Base-by-base conservation (phyloP, 2,329 filamentous ascomycete species). In the Fusarium staphyleae region DNA sequence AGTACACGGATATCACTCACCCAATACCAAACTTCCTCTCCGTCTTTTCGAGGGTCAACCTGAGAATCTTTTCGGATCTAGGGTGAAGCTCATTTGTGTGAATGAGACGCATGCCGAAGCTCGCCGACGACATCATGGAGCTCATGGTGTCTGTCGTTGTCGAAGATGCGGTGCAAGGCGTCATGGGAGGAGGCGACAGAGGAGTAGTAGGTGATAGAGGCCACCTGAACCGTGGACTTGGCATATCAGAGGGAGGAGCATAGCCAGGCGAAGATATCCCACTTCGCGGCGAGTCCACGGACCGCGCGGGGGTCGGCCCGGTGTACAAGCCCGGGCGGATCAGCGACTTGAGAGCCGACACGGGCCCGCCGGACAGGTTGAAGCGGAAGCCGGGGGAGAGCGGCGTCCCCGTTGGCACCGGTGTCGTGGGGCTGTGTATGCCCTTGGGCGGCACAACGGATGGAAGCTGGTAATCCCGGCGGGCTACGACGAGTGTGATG, bases 401-500 rank as follows among this genome's bases (percentile, higher is more conserved):
- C 19, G 57, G 44, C 5, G 57, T 60, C 3, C 72, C 72, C 4
- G 69, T n/a, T 19, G 57, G 44, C 3, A 57, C 60, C 3, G 73
- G 69, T 10, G 71, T 67, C 4, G 68, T 66, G 9, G 70, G 71
- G 9, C 60, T 55, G 14, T 52, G 32, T 2, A 65, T 56, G 42
- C 44, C 49, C 19, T 60, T 50, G 12, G 69, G 57, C 15, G 66
- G 57, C 37, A 65, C 19, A 48, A 67, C 56, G 37, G 68, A 60
- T n/a, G 81, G 81, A 7, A 85, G 71, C 64, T 85, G 81, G 60
- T 83, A 81, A 51, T 85, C 81, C 37, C 79, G 78, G 32, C 80
- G 77, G 36, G 85, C 76, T 16, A 85, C 79, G 34, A 87, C 76
- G 30, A 87, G 78, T 14, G 81, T 85, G 45, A 87, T 73, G 63